These are phyloP conservation scores for Ilex asprella DNA, from an alignment of 257 asterid genomes.

Conservation along the genomic window DNA sequence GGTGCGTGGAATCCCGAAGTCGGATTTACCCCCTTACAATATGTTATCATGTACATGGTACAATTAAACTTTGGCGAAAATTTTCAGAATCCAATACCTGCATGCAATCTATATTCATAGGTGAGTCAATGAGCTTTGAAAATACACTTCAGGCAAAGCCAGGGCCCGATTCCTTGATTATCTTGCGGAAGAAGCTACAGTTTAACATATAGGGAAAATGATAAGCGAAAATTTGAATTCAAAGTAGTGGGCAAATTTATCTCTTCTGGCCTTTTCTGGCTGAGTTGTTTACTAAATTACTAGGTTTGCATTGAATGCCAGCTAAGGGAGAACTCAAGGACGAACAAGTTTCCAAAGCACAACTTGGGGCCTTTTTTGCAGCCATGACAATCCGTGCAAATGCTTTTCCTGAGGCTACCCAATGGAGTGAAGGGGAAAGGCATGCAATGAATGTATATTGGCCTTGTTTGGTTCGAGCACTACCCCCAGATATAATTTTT, in stretches of 20 bases:
- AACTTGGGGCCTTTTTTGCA: constrained; percentile 87
- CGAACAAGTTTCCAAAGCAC: constrained; percentile 77
- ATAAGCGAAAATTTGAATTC: background rate
- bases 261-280: no score
- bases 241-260: background rate
- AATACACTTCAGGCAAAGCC: background rate
- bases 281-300: constrained; percentile 6
- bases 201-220: background rate
- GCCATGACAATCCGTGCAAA: constrained; percentile 95
- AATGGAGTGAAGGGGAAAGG: constrained; percentile 97
- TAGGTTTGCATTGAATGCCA: constrained; percentile 19
- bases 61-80: no score
- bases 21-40: no score
- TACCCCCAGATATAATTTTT: constrained; percentile 76
- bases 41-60: no score
- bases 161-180: background rate
- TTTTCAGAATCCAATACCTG: no score
- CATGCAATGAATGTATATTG: constrained; percentile 73
- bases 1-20: no score
- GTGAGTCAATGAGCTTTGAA: background rate
- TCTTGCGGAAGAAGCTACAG: background rate
- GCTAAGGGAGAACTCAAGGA: constrained; percentile 73
- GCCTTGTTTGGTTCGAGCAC: constrained; percentile 67
- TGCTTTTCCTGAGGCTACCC: constrained; percentile 86
- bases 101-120: no score